Percentiles rank a stretch among this genome's conserved stretches.
phyloP scores from a whole-genome alignment of 2,329 filamentous ascomycete genomes.

The Scedosporium boydii region DNA sequence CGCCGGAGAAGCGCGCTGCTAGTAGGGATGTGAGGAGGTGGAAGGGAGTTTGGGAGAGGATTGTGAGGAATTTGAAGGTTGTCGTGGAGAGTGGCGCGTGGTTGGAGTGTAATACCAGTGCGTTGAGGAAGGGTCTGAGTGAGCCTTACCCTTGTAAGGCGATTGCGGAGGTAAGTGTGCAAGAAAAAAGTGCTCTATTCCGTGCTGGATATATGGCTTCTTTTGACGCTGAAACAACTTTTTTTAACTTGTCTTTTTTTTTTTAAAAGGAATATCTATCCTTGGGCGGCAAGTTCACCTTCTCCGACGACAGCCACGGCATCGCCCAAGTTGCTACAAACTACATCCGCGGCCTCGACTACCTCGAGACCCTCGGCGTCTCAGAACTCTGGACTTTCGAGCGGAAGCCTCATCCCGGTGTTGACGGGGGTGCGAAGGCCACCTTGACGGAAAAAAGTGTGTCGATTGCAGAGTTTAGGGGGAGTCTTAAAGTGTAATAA shows the following conservation, averaged over 20 bases:
- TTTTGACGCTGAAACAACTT: not conserved
- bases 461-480: slow-evolving; percentile 28
- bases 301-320: slow-evolving; percentile 93
- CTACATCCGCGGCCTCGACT: slow-evolving; percentile 61
- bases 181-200: slow-evolving; percentile 29
- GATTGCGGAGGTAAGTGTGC: slow-evolving; percentile 52
- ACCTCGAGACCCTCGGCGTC: slow-evolving; percentile 58
- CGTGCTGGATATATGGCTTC: not conserved
- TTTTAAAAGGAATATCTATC: slow-evolving; percentile 55
- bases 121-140: slow-evolving; percentile 75
- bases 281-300: slow-evolving; percentile 71
- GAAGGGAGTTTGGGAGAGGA: slow-evolving; percentile 60
- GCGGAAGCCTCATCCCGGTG: slow-evolving; percentile 20
- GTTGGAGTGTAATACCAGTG: slow-evolving; percentile 83
- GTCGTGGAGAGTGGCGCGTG: slow-evolving; percentile 68
- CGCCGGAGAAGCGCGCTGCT: slow-evolving; percentile 23
- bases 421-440: slow-evolving; percentile 20
- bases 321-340: slow-evolving; percentile 81
- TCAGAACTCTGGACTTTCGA: slow-evolving; percentile 49
- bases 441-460: slow-evolving; percentile 33
- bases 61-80: slow-evolving; percentile 64
- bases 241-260: slow-evolving; percentile 2
- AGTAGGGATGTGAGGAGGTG: slow-evolving; percentile 48
- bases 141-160: slow-evolving; percentile 80
- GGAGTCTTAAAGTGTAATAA: slow-evolving; percentile 13